Base-by-base conservation (phyloP, 345 rosid genomes). In the Dovyalis caffra region DNA sequence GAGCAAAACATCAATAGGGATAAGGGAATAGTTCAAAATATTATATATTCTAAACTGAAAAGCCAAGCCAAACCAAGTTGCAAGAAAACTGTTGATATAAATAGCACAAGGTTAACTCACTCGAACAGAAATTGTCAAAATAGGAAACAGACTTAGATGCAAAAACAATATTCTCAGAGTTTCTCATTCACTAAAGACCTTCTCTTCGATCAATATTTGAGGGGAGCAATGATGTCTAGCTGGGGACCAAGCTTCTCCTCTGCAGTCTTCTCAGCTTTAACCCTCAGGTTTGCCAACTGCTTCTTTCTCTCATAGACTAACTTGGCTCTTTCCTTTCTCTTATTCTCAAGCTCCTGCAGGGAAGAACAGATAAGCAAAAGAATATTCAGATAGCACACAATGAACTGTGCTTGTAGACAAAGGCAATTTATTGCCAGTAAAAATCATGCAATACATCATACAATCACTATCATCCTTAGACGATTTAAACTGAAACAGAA, bases 321-420 rank as follows among this genome's bases (percentile, higher is more conserved):
- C 75, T 91, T 89, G 47, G 95, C 68, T 78, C 86, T 91, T 73
- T 93, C 97, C 83, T 93, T 93, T 79, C 98, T 90, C 98, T 90
- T 93, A 62, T 71, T 85, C 87, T 93, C 98, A 5, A 93, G 85
- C 76, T 91, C 98, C 98, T 93, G 83, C 57, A 68, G 43, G 12
- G n/a, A 72, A 49, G 18, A 34, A 78, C 15, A 49, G 3, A 15
- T 18, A 1, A n/a, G 4, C 25, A 25, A n/a, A 6, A 8, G 8
- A 26, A 1, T 8, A 2, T 11, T 60, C 62, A 38, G 23, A 56
- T n/a, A 21, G n/a, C 8, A 10, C 12, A n/a, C 26, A n/a, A 8
- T 23, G 14, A 56, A 3, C 60, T 0, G 60, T 18, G 20, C n/a
- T 53, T 53, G 2, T 56, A n/a, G 28, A 56, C 60, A 56, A n/a